Conservation (phyloP, 352 stramenopile genomes). For the Thraustochytrium striatum region DNA sequence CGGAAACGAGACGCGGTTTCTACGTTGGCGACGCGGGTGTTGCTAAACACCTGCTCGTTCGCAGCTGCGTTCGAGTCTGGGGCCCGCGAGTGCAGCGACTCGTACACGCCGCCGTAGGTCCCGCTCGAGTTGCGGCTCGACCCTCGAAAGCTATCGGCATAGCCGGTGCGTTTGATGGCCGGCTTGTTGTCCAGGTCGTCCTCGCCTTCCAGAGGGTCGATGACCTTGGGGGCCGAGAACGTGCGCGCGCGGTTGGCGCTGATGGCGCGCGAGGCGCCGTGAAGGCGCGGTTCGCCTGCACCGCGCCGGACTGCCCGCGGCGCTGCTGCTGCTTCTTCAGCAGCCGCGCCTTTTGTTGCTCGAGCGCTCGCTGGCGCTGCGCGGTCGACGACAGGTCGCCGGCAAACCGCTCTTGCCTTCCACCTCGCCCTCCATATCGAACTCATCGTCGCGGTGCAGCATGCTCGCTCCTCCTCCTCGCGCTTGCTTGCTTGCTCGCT, state of each 20-base stretch:
- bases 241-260: not conserved
- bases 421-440: not conserved
- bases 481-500: too few relatives aligned
- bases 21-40: conserved; percentile 30
- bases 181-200: conserved; percentile 7
- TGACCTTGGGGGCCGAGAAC: conserved; percentile 55
- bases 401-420: not conserved
- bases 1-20: not conserved
- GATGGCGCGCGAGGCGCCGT: conserved; percentile 11
- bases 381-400: conserved; percentile 1
- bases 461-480: not conserved
- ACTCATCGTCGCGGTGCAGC: conserved; percentile 1
- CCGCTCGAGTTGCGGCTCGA: conserved; percentile 32
- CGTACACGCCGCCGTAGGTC: conserved; percentile 38
- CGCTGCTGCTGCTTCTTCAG: conserved; percentile 39
- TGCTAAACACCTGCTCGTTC: not conserved
- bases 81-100: not conserved
- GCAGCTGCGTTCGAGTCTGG: not conserved
- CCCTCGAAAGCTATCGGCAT: conserved; percentile 39
- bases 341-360: conserved; percentile 27
- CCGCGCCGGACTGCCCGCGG: not conserved
- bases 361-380: conserved; percentile 16
- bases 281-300: conserved; percentile 38
- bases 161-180: conserved; percentile 5
- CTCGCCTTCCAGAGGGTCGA: conserved; percentile 47